Evolutionary conservation across 1,139 yeast species (phyloP).

Genomic region (Candida tropicalis): DNA sequence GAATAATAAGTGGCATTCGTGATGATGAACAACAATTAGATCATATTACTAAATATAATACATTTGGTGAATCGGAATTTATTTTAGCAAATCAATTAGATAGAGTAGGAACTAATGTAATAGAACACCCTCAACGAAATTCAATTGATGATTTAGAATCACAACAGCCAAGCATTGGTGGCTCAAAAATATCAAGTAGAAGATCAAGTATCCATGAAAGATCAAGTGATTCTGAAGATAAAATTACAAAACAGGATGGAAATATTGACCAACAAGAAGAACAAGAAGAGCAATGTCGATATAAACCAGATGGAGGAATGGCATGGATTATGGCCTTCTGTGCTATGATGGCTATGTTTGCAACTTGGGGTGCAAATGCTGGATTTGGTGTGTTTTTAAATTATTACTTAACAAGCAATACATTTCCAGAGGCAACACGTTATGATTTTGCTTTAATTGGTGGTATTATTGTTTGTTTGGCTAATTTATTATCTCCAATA

Average conservation of each 20-base stretch:
- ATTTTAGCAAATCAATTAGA: constrained; percentile 27
- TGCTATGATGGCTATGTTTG: constrained; percentile 47
- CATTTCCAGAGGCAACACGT: constrained; percentile 58
- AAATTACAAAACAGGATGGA: constrained; percentile 10
- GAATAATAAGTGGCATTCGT: constrained; percentile 33
- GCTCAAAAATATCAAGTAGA: constrained; percentile 1
- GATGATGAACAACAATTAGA: constrained; percentile 35
- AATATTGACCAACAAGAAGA: constrained; percentile 16
- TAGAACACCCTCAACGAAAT: constrained; percentile 9
- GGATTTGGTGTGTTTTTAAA: constrained; percentile 70
- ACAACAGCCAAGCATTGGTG: too few relatives aligned
- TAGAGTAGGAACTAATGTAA: constrained; percentile 15
- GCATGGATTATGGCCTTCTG: constrained; percentile 71
- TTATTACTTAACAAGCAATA: constrained; percentile 48
- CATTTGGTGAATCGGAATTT: constrained; percentile 25
- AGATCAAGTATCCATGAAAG: not conserved
- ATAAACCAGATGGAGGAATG: constrained; percentile 64
- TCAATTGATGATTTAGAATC: constrained; percentile 8
- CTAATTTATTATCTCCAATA: constrained; percentile 61
- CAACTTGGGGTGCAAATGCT: constrained; percentile 78
- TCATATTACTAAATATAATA: constrained; percentile 21
- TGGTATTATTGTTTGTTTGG: constrained; percentile 61
- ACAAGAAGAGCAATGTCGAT: constrained; percentile 20
- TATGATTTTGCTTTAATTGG: constrained; percentile 72
- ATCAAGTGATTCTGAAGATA: constrained; percentile 10